Evolutionary conservation across 352 stramenopile species (phyloP).

Genomic region (Phytophthora capsici): DNA sequence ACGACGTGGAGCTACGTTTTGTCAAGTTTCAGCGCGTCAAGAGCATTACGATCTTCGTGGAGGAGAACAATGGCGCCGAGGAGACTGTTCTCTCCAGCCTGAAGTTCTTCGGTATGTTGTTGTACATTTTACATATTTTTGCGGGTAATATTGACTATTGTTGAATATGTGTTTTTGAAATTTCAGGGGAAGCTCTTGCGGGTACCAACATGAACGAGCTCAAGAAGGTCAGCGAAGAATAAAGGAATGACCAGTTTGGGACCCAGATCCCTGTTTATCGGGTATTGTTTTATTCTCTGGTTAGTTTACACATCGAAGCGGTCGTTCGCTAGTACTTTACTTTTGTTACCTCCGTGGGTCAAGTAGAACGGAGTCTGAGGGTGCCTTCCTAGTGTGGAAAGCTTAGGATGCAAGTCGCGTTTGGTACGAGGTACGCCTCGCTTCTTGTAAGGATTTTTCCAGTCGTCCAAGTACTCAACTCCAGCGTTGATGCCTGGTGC

Average conservation of each 20-base stretch:
- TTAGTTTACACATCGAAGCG: slow-evolving; percentile 62
- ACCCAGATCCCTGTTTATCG: not conserved
- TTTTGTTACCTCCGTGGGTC: slow-evolving; percentile 68
- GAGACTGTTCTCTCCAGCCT: slow-evolving; percentile 69
- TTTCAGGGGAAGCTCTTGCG: slow-evolving; percentile 65
- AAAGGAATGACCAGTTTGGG: slow-evolving; percentile 22
- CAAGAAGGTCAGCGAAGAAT: slow-evolving; percentile 85
- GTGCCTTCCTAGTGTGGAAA: slow-evolving; percentile 52
- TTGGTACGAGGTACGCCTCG: slow-evolving; percentile 57
- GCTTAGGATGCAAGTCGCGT: slow-evolving; percentile 51
- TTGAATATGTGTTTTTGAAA: slow-evolving; percentile 15
- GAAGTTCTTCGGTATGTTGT: slow-evolving; percentile 61
- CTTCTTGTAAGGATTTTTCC: slow-evolving; percentile 77
- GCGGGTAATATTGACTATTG: not conserved
- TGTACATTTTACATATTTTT: not conserved
- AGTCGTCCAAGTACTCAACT: slow-evolving; percentile 64
- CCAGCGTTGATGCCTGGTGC: slow-evolving; percentile 59
- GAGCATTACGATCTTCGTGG: slow-evolving; percentile 80
- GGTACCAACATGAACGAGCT: slow-evolving; percentile 89
- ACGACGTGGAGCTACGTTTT: slow-evolving; percentile 76
- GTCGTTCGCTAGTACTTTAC: slow-evolving; percentile 69
- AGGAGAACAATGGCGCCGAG: slow-evolving; percentile 77
- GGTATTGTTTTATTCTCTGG: not conserved
- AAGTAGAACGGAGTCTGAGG: slow-evolving; percentile 65
- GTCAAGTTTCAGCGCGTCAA: slow-evolving; percentile 87